These are phyloP conservation scores for Bocquillonia castaneifolia DNA, from an alignment of 441 rosid species.

Conservation along the genomic window DNA sequence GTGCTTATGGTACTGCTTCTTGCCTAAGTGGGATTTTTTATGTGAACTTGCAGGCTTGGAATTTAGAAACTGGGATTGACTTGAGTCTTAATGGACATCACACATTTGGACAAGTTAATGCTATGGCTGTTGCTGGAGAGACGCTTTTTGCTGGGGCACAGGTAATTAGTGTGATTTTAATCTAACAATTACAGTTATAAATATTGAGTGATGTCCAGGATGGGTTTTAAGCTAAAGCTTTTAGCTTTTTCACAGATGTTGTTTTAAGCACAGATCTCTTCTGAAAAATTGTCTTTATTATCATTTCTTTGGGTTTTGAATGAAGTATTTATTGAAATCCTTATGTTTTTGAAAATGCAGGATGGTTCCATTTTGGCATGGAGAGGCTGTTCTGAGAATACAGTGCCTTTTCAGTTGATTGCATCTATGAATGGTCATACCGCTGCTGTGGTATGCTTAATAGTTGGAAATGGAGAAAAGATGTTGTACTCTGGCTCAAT, in stretches of 20 bases:
- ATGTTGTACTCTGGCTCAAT: slow-evolving; percentile 76
- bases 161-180: slow-evolving; percentile 31
- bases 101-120: slow-evolving; percentile 76
- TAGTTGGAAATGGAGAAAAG: slow-evolving; percentile 42
- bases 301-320: background rate
- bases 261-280: background rate
- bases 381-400: slow-evolving; percentile 51
- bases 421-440: slow-evolving; percentile 62
- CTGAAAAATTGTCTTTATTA: background rate
- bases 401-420: slow-evolving; percentile 58
- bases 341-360: slow-evolving; percentile 30
- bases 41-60: slow-evolving; percentile 59
- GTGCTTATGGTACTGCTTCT: background rate
- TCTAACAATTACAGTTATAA: background rate
- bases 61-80: slow-evolving; percentile 49
- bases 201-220: too few relatives aligned
- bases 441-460: slow-evolving; percentile 59
- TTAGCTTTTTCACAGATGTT: background rate
- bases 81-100: slow-evolving; percentile 58
- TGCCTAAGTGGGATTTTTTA: background rate
- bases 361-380: slow-evolving; percentile 70
- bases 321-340: background rate
- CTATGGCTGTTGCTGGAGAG: slow-evolving; percentile 58
- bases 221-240: background rate
- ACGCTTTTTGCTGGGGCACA: slow-evolving; percentile 79